phyloP scores from a whole-genome alignment of 140 eudicot species.

The Senecio squalidus region DNA sequence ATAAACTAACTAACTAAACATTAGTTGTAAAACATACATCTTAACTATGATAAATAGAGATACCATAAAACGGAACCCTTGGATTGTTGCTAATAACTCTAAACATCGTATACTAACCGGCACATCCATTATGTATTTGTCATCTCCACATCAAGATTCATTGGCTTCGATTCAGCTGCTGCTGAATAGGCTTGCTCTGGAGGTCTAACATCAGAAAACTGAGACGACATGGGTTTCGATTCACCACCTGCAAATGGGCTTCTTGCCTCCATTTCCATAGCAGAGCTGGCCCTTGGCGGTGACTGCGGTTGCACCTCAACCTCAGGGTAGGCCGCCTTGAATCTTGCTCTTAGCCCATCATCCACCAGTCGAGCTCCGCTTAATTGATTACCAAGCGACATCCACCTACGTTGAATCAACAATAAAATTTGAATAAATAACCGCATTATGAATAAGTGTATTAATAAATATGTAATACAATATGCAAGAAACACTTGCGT shows the following conservation, averaged over 20 bases:
- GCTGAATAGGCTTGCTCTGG: constrained; percentile 27
- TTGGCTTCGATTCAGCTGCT: constrained; percentile 41
- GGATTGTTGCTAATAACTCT: too few relatives aligned
- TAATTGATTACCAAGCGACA: constrained; percentile 93
- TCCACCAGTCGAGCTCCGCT: constrained; percentile 86
- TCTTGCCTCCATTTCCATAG: constrained; percentile 66
- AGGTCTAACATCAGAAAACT: constrained; percentile 33
- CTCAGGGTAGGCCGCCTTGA: constrained; percentile 96
- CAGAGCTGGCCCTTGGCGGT: constrained; percentile 73
- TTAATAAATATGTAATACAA: background rate
- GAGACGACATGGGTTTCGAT: constrained; percentile 30
- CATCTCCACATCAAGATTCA: constrained; percentile 56
- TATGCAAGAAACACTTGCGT: constrained; percentile 18
- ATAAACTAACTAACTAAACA: background rate
- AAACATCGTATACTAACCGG: too few relatives aligned
- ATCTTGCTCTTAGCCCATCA: constrained; percentile 88
- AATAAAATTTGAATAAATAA: background rate
- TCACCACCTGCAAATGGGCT: constrained; percentile 44
- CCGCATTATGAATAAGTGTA: background rate
- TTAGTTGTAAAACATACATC: background rate
- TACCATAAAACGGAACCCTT: too few relatives aligned
- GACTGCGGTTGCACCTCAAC: constrained; percentile 89
- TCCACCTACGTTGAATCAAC: constrained; percentile 61
- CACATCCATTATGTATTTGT: constrained; percentile 21
- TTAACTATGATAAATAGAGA: too few relatives aligned